These are phyloP conservation scores for Fonsecaea multimorphosa DNA, from an alignment of 2,329 filamentous ascomycete genomes.

Conservation along the genomic window DNA sequence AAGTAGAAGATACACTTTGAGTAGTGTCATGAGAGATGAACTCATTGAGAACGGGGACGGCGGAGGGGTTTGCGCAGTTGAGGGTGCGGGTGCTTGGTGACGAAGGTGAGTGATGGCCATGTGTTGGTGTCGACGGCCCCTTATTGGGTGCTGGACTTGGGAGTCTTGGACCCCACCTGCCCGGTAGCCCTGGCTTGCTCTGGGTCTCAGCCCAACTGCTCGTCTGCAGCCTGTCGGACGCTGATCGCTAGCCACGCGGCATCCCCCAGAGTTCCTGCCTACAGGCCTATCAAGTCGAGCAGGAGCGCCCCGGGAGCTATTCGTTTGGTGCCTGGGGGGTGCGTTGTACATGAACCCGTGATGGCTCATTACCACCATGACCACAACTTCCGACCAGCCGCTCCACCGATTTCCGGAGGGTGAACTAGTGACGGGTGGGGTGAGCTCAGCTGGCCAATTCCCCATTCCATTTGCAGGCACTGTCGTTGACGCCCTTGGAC, in stretches of 20 bases:
- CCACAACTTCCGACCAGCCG: background rate
- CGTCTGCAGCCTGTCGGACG: background rate
- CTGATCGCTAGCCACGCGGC: constrained; percentile 2
- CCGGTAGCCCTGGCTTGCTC: too few relatives aligned
- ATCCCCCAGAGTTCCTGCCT: constrained; percentile 1
- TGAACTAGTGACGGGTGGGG: background rate
- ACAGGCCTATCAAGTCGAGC: background rate
- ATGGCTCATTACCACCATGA: background rate
- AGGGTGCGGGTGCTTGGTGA: background rate
- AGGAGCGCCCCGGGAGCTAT: background rate
- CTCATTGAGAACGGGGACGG: background rate
- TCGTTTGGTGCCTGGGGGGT: background rate
- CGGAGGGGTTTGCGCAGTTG: background rate
- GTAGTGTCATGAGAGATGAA: background rate
- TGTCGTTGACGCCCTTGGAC: background rate
- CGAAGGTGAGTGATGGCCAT: background rate
- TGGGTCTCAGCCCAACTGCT: constrained; percentile 4
- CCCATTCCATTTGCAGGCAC: background rate
- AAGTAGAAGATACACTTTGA: background rate
- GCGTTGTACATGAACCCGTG: constrained; percentile 2
- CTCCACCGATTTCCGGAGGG: constrained; percentile 3
- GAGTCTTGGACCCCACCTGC: background rate
- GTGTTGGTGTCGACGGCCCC: constrained; percentile 2
- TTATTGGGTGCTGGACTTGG: constrained; percentile 8
- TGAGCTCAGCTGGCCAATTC: constrained; percentile 2